Conservation (phyloP, 2,329 filamentous ascomycete genomes). For the Exophiala bonariae region DNA sequence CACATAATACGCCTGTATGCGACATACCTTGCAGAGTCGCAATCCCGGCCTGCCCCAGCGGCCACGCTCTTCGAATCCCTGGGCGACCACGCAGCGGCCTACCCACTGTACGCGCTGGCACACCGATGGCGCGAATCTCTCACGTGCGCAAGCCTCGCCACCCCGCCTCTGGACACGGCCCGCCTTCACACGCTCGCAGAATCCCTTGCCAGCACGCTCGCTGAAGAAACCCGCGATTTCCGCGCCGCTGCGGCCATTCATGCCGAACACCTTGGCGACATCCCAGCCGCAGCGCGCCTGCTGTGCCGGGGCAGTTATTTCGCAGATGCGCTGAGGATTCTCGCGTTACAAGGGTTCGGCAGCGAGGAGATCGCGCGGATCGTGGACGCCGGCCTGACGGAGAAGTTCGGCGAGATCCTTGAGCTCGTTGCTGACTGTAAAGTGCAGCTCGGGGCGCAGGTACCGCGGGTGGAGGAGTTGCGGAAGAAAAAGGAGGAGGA, state of each 20-base stretch:
- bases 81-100: slow-evolving; percentile 70
- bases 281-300: slow-evolving; percentile 68
- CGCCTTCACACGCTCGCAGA: slow-evolving; percentile 69
- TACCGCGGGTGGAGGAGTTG: slow-evolving; percentile 81
- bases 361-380: slow-evolving; percentile 63
- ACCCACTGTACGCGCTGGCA: slow-evolving; percentile 78
- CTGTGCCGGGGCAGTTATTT: slow-evolving; percentile 88
- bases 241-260: slow-evolving; percentile 75
- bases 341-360: slow-evolving; percentile 60
- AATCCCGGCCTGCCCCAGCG: slow-evolving; percentile 79
- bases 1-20: slow-evolving; percentile 78
- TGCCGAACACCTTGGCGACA: slow-evolving; percentile 74
- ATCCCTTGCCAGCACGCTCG: slow-evolving; percentile 73
- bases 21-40: slow-evolving; percentile 65
- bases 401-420: slow-evolving; percentile 77
- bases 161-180: slow-evolving; percentile 51
- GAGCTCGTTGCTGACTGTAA: slow-evolving; percentile 95
- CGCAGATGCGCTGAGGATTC: slow-evolving; percentile 80
- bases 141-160: slow-evolving; percentile 70
- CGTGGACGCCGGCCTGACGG: slow-evolving; percentile 76
- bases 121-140: slow-evolving; percentile 92
- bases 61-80: slow-evolving; percentile 88
- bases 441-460: slow-evolving; percentile 76
- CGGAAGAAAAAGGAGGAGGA: slow-evolving; percentile 78
- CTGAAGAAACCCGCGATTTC: slow-evolving; percentile 79